A percentile compares a stretch with the other conserved stretches of the same genome.
Conservation (phyloP, 805 yeast species). For the Hanseniaspora lindneri region DNA sequence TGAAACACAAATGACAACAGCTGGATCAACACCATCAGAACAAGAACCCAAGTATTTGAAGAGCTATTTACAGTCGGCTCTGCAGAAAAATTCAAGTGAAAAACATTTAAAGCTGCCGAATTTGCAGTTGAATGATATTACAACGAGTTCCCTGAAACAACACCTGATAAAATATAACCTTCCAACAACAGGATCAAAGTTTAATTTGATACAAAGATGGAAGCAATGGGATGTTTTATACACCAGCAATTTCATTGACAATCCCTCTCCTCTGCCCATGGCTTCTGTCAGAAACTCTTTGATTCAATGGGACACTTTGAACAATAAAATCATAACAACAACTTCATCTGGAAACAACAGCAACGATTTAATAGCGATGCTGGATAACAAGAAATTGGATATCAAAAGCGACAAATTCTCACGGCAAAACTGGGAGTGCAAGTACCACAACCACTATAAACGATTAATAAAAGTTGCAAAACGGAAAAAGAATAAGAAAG, state of each 20-base stretch:
- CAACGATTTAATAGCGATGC: slow-evolving; percentile 1
- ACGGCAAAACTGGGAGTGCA: slow-evolving; percentile 34
- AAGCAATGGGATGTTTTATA: slow-evolving; percentile 64
- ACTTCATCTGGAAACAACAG: background rate
- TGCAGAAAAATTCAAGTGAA: background rate
- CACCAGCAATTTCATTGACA: slow-evolving; percentile 66
- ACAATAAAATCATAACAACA: slow-evolving; percentile 17
- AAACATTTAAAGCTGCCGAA: slow-evolving; percentile 20
- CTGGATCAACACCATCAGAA: too few relatives aligned
- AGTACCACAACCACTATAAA: slow-evolving; percentile 33
- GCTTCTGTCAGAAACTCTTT: slow-evolving; percentile 44
- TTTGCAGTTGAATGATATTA: slow-evolving; percentile 27
- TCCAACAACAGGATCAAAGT: slow-evolving; percentile 51
- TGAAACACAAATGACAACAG: too few relatives aligned
- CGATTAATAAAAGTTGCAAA: slow-evolving; percentile 32
- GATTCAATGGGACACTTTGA: slow-evolving; percentile 50
- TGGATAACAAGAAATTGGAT: slow-evolving; percentile 20
- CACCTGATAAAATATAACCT: slow-evolving; percentile 45
- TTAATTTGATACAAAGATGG: slow-evolving; percentile 55
- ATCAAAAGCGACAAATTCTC: slow-evolving; percentile 40
- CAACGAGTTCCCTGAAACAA: slow-evolving; percentile 43
- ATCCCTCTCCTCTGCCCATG: slow-evolving; percentile 50
- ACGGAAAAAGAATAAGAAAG: slow-evolving; percentile 20
- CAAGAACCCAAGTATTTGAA: slow-evolving; percentile 7
- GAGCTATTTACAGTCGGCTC: slow-evolving; percentile 14